Evolutionary conservation across 352 stramenopile species (phyloP).

Genomic region (Globisporangium rhizosaccharum): DNA sequence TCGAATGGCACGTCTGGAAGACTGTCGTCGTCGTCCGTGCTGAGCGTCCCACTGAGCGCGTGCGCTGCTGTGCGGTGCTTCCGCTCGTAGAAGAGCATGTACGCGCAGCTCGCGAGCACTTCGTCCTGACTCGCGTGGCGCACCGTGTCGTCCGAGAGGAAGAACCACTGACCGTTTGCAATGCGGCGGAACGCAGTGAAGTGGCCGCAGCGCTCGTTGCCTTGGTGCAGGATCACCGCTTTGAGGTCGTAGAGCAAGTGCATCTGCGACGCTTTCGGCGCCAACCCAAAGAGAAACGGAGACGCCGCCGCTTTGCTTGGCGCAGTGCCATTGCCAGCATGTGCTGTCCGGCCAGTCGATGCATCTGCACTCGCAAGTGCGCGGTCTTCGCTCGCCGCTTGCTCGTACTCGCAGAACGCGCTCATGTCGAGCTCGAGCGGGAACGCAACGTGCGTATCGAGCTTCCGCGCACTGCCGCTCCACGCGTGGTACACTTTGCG

Average conservation of each 20-base stretch:
- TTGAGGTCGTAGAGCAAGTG: constrained; percentile 67
- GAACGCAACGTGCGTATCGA: constrained; percentile 78
- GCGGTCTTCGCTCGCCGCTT: constrained; percentile 24
- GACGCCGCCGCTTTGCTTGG: constrained; percentile 1
- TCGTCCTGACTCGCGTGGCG: constrained; percentile 46
- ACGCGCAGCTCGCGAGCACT: constrained; percentile 73
- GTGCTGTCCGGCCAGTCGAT: background rate
- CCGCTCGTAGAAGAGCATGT: constrained; percentile 90
- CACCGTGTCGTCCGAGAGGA: constrained; percentile 80
- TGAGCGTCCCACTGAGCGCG: constrained; percentile 16
- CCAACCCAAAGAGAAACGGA: constrained; percentile 8
- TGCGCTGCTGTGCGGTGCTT: constrained; percentile 38
- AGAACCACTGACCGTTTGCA: constrained; percentile 69
- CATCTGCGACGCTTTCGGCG: constrained; percentile 10
- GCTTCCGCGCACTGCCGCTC: constrained; percentile 62
- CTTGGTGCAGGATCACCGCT: constrained; percentile 82
- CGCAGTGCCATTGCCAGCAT: background rate
- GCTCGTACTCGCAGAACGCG: constrained; percentile 64
- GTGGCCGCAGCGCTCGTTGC: constrained; percentile 80
- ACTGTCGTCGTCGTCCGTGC: constrained; percentile 34
- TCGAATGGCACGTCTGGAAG: constrained; percentile 49
- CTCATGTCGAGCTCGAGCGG: constrained; percentile 77
- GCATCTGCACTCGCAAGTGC: constrained; percentile 21
- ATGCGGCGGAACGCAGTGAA: constrained; percentile 82
- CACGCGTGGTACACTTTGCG: constrained; percentile 75